Conservation (phyloP, 345 rosid genomes). For the Eucalyptus lansdowneana region DNA sequence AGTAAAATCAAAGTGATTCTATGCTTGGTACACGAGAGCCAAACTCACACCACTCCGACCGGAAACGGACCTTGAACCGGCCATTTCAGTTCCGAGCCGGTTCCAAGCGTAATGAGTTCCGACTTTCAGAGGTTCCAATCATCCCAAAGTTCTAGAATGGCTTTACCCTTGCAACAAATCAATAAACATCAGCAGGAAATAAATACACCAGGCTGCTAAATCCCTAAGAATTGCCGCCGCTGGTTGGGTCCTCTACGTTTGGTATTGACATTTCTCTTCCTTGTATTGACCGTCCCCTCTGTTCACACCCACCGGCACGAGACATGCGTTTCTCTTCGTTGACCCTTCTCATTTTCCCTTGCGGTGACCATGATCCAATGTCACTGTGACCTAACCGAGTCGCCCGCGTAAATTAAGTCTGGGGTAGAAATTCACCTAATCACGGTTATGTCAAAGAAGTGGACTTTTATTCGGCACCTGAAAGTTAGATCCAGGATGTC, state of each 20-base stretch:
- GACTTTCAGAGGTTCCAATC: neutral
- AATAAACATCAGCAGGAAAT: neutral
- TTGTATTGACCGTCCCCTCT: too few species aligned
- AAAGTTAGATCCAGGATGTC: neutral
- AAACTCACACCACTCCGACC: neutral
- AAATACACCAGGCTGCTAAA: neutral
- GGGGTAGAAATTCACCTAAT: neutral
- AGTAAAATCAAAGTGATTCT: neutral
- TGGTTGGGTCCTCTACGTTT: neutral
- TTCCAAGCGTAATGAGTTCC: rapidly evolving
- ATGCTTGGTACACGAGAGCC: neutral
- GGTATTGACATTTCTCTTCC: neutral
- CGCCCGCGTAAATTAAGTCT: neutral
- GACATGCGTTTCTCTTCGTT: neutral
- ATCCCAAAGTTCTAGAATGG: neutral
- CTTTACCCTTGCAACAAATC: neutral
- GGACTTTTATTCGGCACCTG: neutral
- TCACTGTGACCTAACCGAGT: neutral
- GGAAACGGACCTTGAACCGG: neutral
- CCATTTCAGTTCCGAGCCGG: neutral
- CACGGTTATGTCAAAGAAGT: neutral
- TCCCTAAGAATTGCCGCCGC: neutral
- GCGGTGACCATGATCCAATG: neutral
- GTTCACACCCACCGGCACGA: neutral
- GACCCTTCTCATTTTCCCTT: neutral